Evolutionary conservation across 768 basidiomycete genomes (phyloP).

Genomic region (Termitomyces sp.): DNA sequence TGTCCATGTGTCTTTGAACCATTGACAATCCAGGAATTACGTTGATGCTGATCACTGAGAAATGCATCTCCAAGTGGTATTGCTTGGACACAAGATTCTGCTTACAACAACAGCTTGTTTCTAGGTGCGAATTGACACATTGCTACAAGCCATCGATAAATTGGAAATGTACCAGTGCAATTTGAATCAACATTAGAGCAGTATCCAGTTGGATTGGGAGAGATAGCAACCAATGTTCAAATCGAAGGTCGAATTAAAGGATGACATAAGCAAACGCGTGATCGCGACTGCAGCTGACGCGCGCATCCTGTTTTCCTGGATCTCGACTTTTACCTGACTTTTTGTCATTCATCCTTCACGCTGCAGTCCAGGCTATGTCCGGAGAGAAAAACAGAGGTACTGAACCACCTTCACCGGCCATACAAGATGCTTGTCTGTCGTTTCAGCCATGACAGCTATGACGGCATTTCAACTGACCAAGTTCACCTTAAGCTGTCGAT

Average conservation of each 20-base stretch:
- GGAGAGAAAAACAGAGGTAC: slow-evolving; percentile 22
- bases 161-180: no score
- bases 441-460: slow-evolving; percentile 11
- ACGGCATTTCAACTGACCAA: slow-evolving; percentile 6
- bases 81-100: no score
- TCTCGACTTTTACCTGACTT: background rate
- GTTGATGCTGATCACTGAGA: no score
- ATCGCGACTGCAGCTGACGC: slow-evolving; percentile 11
- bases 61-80: no score
- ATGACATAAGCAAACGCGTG: slow-evolving; percentile 1
- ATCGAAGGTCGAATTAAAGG: background rate
- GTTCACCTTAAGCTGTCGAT: slow-evolving; percentile 39
- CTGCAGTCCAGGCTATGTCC: slow-evolving; percentile 12
- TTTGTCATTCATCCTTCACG: background rate
- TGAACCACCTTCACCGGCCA: slow-evolving; percentile 25
- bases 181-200: no score
- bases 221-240: no score
- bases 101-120: no score
- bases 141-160: no score
- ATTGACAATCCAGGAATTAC: no score
- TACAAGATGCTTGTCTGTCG: slow-evolving; percentile 37
- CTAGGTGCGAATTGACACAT: no score
- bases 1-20: no score
- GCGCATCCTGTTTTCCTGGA: background rate
- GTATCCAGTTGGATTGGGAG: no score